These are phyloP conservation scores for Acacia crassicarpa DNA, from an alignment of 306 rosid species.

Conservation along the genomic window DNA sequence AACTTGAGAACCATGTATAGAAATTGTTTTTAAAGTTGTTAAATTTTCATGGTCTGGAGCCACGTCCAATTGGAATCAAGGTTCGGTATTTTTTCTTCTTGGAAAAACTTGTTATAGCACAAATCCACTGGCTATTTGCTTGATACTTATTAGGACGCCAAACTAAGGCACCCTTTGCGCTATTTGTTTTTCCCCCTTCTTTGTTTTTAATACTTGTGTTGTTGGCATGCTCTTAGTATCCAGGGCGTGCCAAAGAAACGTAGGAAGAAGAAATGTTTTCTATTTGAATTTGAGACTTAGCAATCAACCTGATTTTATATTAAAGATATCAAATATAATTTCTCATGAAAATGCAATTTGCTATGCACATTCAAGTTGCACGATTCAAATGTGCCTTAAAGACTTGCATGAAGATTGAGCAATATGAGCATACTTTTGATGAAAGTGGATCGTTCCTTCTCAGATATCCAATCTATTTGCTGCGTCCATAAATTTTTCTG, in stretches of 20 bases:
- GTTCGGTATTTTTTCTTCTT: neutral
- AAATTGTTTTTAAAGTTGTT: neutral
- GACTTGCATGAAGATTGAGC: neutral
- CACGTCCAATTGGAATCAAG: neutral
- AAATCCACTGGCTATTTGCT: neutral
- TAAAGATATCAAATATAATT: neutral
- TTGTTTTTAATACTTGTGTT: neutral
- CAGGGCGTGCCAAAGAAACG: neutral
- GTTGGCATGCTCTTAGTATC: neutral
- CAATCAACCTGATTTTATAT: neutral
- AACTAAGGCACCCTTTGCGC: neutral
- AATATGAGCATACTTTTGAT: neutral
- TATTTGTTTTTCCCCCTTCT: neutral
- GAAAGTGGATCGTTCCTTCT: neutral
- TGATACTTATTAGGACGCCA: neutral
- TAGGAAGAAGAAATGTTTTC: neutral
- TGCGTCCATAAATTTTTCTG: neutral
- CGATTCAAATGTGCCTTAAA: neutral
- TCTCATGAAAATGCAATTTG: neutral
- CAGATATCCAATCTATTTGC: constrained; percentile 5
- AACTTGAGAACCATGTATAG: neutral
- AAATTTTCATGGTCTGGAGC: neutral
- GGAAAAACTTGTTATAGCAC: neutral
- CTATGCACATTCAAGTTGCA: neutral
- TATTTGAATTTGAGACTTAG: neutral